phyloP scores from a whole-genome alignment of 2,329 filamentous ascomycete species.

The Graphiopsis chlorocephala region DNA sequence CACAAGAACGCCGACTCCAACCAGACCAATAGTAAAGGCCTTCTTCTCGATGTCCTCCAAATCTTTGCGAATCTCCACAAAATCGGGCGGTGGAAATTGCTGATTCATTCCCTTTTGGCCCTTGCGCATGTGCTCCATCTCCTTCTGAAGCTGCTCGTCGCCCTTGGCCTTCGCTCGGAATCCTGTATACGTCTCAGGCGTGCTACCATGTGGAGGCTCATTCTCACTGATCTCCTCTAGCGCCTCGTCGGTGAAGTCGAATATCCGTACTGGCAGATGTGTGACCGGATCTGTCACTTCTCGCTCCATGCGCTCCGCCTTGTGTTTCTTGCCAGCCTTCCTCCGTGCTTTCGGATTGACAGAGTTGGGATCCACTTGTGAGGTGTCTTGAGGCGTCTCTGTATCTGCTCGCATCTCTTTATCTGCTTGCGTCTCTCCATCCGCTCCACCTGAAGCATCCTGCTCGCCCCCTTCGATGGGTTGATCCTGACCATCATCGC shows the following conservation, averaged over 20 bases:
- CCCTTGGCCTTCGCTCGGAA: conserved; percentile 45
- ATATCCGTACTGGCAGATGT: conserved; percentile 65
- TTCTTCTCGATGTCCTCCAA: conserved; percentile 46
- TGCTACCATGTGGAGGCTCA: conserved; percentile 40
- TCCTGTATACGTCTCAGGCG: conserved; percentile 45
- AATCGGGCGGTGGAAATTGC: conserved; percentile 55
- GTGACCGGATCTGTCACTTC: conserved; percentile 72
- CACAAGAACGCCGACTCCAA: conserved; percentile 31
- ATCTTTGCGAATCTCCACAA: conserved; percentile 44
- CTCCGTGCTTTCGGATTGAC: conserved; percentile 41
- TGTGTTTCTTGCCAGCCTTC: conserved; percentile 48
- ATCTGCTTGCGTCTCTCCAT: conserved; percentile 10
- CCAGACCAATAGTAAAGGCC: conserved; percentile 42
- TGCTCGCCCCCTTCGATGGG: conserved; percentile 14
- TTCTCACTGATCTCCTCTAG: conserved; percentile 51
- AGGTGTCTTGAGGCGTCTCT: conserved; percentile 43
- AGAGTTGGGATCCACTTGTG: conserved; percentile 38
- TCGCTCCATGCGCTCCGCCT: conserved; percentile 48
- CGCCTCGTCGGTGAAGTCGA: conserved; percentile 65
- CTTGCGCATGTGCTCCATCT: conserved; percentile 42
- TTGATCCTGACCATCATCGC: conserved; percentile 17
- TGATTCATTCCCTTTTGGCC: conserved; percentile 47
- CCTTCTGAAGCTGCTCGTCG: conserved; percentile 42
- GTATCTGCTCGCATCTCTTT: conserved; percentile 17
- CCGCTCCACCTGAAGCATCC: background rate